Base-by-base conservation (phyloP, 108 stramenopile genomes). In the Cyclotella baltica region DNA sequence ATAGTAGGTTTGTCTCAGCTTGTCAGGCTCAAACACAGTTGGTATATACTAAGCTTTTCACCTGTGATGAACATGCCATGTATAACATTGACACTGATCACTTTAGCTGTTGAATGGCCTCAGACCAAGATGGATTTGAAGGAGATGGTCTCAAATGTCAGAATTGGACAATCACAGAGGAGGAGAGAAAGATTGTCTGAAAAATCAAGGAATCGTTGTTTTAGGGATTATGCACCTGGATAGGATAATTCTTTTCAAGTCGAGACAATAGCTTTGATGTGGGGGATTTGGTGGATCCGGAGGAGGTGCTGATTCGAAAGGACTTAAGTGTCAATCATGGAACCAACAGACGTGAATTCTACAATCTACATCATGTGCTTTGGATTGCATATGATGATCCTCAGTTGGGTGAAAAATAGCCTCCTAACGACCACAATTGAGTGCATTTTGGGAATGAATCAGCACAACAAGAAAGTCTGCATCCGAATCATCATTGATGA, bases 341-440 rank as follows among this genome's bases (percentile, higher is more conserved):
- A n/a, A n/a, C n/a, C n/a, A n/a, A n/a, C n/a, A 58, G 77, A 72
- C 19, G 22, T 62, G 23, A 43, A 31, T 30, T 64, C 33, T 33
- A 37, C 69, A 63, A 38, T 15, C 56, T 75, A 28, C 67, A 65
- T 56, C 73, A 85, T 67, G 75, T 78, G 31, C 59, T 88, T 31
- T 88, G 85, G 85, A 78, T 88, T 61, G 80, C 83, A 33, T 85
- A 88, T 70, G 88, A 88, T 53, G 85, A 88, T 53, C 83, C 83
- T 23, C 69, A 80, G 38, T 77, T 88, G 28, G 80, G 75, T 28
- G 62, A 56, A 16, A 62, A 80, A 76, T 88, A n/a, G 28, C 58
- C 56, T 79, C 47, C 43, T 85, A 80, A 22, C 79, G 83, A 23
- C 66, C 75, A 10, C 72, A 31, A 74, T 84, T 71, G 67, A 78